Percentiles rank a stretch among this genome's conserved stretches.
Conservation (phyloP, 441 rosid genomes). For the Arabidopsis lyrata region DNA sequence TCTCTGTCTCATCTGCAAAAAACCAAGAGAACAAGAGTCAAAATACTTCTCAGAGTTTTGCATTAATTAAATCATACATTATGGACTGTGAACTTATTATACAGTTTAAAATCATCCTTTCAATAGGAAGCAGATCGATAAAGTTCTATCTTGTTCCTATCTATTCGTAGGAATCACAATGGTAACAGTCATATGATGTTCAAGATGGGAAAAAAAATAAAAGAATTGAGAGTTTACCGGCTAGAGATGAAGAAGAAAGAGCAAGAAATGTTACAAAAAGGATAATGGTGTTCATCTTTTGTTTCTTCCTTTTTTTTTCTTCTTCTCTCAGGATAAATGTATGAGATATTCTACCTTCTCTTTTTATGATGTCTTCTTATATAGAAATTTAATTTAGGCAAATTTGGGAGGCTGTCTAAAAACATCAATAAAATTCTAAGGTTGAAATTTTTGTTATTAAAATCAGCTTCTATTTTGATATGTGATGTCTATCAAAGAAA, state of each 20-base stretch:
- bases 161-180: background rate
- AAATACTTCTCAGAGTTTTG: background rate
- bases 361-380: slow-evolving; percentile 14
- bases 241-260: slow-evolving; percentile 37
- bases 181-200: slow-evolving; percentile 8
- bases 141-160: slow-evolving; percentile 16
- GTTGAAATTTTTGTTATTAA: slow-evolving; percentile 7
- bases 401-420: slow-evolving; percentile 1
- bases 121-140: background rate
- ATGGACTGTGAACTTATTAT: slow-evolving; percentile 9
- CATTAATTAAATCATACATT: background rate
- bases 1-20: slow-evolving; percentile 29
- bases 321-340: slow-evolving; percentile 4
- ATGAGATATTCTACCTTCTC: background rate
- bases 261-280: slow-evolving; percentile 39
- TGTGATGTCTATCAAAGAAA: slow-evolving; percentile 1
- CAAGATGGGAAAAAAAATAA: background rate
- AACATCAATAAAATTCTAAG: background rate
- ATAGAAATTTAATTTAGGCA: background rate
- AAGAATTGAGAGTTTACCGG: slow-evolving; percentile 25
- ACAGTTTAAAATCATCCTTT: slow-evolving; percentile 11
- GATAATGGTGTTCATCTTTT: slow-evolving; percentile 34
- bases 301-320: background rate
- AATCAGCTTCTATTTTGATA: slow-evolving; percentile 35
- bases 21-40: background rate